Evolutionary conservation across 2,329 filamentous ascomycete species (phyloP).

Genomic region (Botrytis byssoidea): DNA sequence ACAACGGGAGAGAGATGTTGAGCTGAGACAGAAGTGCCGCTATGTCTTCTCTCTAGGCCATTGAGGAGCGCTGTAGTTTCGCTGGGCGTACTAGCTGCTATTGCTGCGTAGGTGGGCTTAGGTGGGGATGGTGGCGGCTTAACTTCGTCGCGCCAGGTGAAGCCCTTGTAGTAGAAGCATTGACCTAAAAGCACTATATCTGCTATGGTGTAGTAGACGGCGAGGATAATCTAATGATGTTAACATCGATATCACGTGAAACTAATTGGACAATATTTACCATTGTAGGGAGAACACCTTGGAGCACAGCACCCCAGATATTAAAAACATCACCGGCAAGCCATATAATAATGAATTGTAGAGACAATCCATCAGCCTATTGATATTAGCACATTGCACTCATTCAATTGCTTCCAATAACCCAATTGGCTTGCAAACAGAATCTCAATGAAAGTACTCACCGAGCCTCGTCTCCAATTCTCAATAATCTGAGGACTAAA

Average conservation of each 20-base stretch:
- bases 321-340: slow-evolving; percentile 94
- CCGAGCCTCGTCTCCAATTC: slow-evolving; percentile 78
- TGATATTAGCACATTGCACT: background rate
- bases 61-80: slow-evolving; percentile 55
- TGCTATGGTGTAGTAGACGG: slow-evolving; percentile 88
- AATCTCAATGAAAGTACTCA: slow-evolving; percentile 3
- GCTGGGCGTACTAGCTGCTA: slow-evolving; percentile 37
- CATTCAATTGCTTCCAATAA: background rate
- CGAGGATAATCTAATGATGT: slow-evolving; percentile 68
- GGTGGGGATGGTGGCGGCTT: slow-evolving; percentile 44
- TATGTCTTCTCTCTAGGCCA: slow-evolving; percentile 49
- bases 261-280: slow-evolving; percentile 42
- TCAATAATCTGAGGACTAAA: slow-evolving; percentile 97
- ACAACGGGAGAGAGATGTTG: slow-evolving; percentile 78
- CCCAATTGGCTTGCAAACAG: background rate
- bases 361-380: slow-evolving; percentile 75
- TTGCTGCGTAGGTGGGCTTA: slow-evolving; percentile 30
- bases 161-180: slow-evolving; percentile 94
- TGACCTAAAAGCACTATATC: slow-evolving; percentile 85
- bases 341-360: slow-evolving; percentile 93
- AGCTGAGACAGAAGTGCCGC: slow-evolving; percentile 57
- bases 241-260: background rate
- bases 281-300: slow-evolving; percentile 93
- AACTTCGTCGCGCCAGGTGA: slow-evolving; percentile 61
- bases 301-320: slow-evolving; percentile 85